phyloP scores from a whole-genome alignment of 768 basidiomycete species.

The Psilocybe sp. region DNA sequence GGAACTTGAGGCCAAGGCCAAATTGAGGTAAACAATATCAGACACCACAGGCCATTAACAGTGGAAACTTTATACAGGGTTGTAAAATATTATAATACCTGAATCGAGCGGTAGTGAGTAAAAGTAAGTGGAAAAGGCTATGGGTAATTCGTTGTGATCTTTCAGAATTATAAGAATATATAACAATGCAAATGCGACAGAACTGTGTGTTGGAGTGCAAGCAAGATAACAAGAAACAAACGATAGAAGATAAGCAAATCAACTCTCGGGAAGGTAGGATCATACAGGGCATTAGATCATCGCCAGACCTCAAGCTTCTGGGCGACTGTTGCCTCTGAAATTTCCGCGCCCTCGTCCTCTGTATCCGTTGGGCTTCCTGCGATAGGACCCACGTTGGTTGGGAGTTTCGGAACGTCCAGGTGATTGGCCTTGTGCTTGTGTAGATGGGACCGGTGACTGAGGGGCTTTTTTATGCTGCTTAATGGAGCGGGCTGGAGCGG shows the following conservation, averaged over 20 bases:
- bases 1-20: no score
- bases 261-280: not conserved
- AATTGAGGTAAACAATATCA: no score
- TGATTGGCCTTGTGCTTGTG: conserved; percentile 6
- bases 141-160: not conserved
- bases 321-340: not conserved
- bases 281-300: not conserved
- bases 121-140: not conserved
- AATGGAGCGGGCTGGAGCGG: not conserved
- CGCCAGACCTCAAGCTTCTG: not conserved
- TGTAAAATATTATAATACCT: not conserved
- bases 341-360: not conserved
- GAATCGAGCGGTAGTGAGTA: not conserved
- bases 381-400: conserved; percentile 7
- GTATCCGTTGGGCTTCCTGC: no score
- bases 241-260: not conserved
- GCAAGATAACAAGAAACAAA: not conserved
- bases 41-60: no score
- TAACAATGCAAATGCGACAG: conserved; percentile 3
- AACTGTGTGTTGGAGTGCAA: not conserved
- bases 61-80: no score
- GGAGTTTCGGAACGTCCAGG: not conserved
- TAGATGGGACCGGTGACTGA: conserved; percentile 1
- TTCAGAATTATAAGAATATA: conserved; percentile 4
- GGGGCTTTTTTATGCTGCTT: not conserved